phyloP scores from a whole-genome alignment of 2,329 filamentous ascomycete genomes.

The Graphilbum sp. region DNA sequence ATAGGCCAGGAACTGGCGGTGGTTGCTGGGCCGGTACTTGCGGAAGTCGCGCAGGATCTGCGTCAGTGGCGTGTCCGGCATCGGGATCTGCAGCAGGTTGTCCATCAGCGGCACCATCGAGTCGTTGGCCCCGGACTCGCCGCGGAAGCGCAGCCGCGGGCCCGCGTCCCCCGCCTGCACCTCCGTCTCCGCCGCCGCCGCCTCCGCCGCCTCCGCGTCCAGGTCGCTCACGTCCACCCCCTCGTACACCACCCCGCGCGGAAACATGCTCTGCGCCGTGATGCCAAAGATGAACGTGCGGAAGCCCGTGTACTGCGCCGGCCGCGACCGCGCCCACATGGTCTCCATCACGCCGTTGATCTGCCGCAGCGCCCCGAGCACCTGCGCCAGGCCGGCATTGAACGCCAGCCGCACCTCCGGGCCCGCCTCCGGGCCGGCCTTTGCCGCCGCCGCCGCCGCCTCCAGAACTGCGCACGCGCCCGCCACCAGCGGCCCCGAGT shows the following conservation, averaged over 20 bases:
- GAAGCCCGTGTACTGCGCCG: conserved; percentile 72
- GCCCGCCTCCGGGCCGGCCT: conserved; percentile 14
- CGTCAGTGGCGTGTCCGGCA: conserved; percentile 81
- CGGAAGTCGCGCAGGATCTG: conserved; percentile 80
- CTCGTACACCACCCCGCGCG: conserved; percentile 77
- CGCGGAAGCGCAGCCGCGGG: conserved; percentile 65
- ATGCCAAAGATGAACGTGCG: conserved; percentile 96
- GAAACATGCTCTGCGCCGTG: conserved; percentile 87
- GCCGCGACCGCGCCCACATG: conserved; percentile 81
- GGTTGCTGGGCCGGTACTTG: conserved; percentile 74
- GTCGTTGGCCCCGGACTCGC: conserved; percentile 88
- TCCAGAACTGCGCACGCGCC: conserved; percentile 55
- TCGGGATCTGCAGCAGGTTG: conserved; percentile 68
- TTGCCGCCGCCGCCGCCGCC: conserved; percentile 14
- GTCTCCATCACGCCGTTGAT: conserved; percentile 71
- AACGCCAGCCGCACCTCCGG: conserved; percentile 31
- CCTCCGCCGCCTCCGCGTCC: neutral
- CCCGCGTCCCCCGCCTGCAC: neutral
- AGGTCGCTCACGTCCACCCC: conserved; percentile 46
- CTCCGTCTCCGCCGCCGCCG: neutral
- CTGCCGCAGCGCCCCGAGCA: conserved; percentile 47
- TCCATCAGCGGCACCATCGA: conserved; percentile 86
- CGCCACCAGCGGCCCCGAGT: conserved; percentile 62
- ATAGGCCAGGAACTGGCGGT: conserved; percentile 67
- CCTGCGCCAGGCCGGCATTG: conserved; percentile 44